Base-by-base conservation (phyloP, 805 yeast genomes). In the Scheffersomyces amazonensis region DNA sequence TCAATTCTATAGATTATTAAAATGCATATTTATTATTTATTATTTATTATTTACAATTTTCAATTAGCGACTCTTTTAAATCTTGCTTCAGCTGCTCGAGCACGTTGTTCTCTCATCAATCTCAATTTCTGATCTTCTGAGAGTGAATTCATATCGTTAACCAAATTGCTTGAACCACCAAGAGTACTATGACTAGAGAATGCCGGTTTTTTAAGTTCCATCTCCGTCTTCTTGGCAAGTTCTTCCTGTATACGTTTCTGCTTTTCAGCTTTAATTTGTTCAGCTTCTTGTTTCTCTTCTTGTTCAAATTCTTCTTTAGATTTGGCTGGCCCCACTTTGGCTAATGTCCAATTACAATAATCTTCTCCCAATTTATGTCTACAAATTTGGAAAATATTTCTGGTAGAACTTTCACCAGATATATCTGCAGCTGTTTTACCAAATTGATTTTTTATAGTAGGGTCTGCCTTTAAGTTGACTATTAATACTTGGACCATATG, bases 21-120 rank as follows among this genome's bases (percentile, higher is more conserved):
- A n/a, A n/a, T n/a, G n/a, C n/a, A n/a, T n/a, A n/a, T n/a, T n/a
- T n/a, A n/a, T n/a, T n/a, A n/a, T n/a, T n/a, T n/a, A n/a, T n/a
- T n/a, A n/a, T n/a, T n/a, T n/a, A n/a, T n/a, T n/a, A n/a, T n/a
- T n/a, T n/a, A n/a, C n/a, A n/a, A n/a, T n/a, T n/a, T n/a, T n/a
- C n/a, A n/a, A n/a, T n/a, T n/a, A n/a, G n/a, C n/a, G n/a, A n/a
- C n/a, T n/a, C 29, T 36, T 30, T 53, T 60, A 39, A 87, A 50
- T 49, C 99, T 72, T 0, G 91, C 96, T 58, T 93, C 98, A 0
- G 96, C 97, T 0, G 99, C 99, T 39, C 98, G 75, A 1, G 97
- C 97, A 38, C 98, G 72, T 53, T 90, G 90, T 52, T 93, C 99
- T 43, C 99, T 77, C 85, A 90, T 89, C 16, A 93, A 64, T 51